These are phyloP conservation scores for Candida ulmi DNA, from an alignment of 805 yeast species.

Conservation along the genomic window DNA sequence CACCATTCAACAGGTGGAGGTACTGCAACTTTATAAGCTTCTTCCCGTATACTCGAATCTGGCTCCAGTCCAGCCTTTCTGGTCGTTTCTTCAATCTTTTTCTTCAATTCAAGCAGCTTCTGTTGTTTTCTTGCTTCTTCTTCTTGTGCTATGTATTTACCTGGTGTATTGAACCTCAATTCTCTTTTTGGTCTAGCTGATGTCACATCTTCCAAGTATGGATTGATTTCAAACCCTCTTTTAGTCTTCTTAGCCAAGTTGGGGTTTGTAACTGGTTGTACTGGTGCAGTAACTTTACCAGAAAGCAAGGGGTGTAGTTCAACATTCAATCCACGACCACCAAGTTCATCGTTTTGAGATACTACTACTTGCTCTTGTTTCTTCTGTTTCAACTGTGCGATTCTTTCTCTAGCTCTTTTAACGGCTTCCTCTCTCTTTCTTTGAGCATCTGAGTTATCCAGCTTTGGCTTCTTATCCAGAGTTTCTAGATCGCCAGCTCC, in stretches of 20 bases:
- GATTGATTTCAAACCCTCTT: constrained; percentile 27
- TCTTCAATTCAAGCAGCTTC: constrained; percentile 28
- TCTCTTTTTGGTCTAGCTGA: constrained; percentile 28
- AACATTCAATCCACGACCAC: constrained; percentile 19
- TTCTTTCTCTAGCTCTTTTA: constrained; percentile 8
- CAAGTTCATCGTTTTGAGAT: not conserved
- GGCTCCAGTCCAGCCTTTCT: constrained; percentile 42
- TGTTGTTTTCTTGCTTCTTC: constrained; percentile 40
- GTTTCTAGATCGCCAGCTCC: not conserved
- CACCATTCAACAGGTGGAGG: constrained; percentile 87
- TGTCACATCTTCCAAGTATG: constrained; percentile 23
- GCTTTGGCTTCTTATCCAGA: constrained; percentile 4
- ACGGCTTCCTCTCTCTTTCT: constrained; percentile 3
- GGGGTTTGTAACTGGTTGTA: constrained; percentile 16
- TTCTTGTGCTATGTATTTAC: constrained; percentile 47
- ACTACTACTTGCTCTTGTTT: not conserved
- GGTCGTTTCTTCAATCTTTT: constrained; percentile 26
- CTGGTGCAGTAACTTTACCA: constrained; percentile 11
- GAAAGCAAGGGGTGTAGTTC: constrained; percentile 26
- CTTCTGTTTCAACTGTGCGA: constrained; percentile 8
- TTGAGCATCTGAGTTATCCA: not conserved
- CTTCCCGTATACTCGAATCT: constrained; percentile 51
- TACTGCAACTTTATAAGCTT: constrained; percentile 34
- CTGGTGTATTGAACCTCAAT: constrained; percentile 51
- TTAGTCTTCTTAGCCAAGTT: constrained; percentile 15